These are phyloP conservation scores for Taphrina communis DNA, from an alignment of 1,139 yeast species.

Conservation along the genomic window DNA sequence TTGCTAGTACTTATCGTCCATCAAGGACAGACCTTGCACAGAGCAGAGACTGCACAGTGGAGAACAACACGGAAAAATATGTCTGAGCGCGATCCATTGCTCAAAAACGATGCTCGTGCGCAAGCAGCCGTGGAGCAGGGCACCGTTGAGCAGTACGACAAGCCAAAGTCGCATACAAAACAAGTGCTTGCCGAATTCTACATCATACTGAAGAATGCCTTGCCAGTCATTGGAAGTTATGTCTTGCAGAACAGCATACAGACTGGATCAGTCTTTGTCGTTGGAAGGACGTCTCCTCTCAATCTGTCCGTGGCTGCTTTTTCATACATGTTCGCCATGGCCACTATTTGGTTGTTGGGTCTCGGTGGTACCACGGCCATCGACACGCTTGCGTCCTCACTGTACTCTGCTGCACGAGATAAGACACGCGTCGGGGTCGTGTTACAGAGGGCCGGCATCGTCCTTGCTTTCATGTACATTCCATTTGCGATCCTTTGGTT, in stretches of 20 bases:
- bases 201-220: slow-evolving; percentile 45
- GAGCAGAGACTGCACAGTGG: too few species aligned
- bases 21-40: too few species aligned
- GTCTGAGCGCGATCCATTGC: slow-evolving; percentile 31
- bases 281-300: slow-evolving; percentile 45
- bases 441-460: slow-evolving; percentile 63
- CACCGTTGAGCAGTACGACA: slow-evolving; percentile 3
- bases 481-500: slow-evolving; percentile 63
- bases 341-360: slow-evolving; percentile 47
- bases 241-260: slow-evolving; percentile 48
- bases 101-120: slow-evolving; percentile 1
- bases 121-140: not conserved
- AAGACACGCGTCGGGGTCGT: slow-evolving; percentile 57
- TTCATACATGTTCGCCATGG: slow-evolving; percentile 46
- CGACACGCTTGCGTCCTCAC: slow-evolving; percentile 46
- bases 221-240: slow-evolving; percentile 47
- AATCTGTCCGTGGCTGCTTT: slow-evolving; percentile 46
- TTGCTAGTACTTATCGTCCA: too few species aligned
- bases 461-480: slow-evolving; percentile 56
- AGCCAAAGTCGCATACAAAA: slow-evolving; percentile 1
- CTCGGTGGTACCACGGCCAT: slow-evolving; percentile 47
- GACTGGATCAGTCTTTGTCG: slow-evolving; percentile 48
- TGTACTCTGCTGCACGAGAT: slow-evolving; percentile 45
- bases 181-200: slow-evolving; percentile 42
- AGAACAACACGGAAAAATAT: not conserved